Evolutionary conservation across 1,139 yeast genomes (phyloP), one percentile per base, ranked within the genome.

Genomic region (Yamadazyma jaroonii): DNA sequence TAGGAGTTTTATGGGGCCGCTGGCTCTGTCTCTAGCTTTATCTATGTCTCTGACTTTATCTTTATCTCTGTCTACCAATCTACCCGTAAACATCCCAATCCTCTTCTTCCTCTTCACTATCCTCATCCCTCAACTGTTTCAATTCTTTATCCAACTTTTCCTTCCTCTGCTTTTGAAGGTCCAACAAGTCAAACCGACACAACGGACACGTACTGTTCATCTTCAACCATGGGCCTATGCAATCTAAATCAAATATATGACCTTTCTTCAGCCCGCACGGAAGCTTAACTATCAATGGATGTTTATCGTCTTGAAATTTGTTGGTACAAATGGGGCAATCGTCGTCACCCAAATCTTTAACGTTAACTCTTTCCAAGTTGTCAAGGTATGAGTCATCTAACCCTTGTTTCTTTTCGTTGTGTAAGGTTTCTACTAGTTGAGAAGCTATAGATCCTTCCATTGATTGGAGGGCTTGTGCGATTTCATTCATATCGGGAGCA

Each of bases 201-300:
- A 90, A 62, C 0, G 97, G 97, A 55, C 97, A 90, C 0, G 95
- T 88, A 2, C 82, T 70, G 52, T 86, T 84, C 42, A 81, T 67
- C 46, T 79, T 78, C 36, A 90, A 65, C 97, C 97, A 90, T 0
- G 96, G 94, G 0, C 84, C 84, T 29, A 90, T 80, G 57, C 97
- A 90, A 49, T 90, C 97, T 48, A 89, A 66, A 55, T 90, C 97
- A 59, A 86, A 90, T 28, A 72, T 72, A 59, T 90, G 97, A 33
- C 70, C 75, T 35, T 54, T 60, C 27, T 54, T 43, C 8, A 31
- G 15, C 4, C 45, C 72, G 55, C 97, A 92, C 0, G 96, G 96
- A 25, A 90, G 67, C 48, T 74, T 66, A 12, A 88, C 96, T 9
- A 90, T 79, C 39, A 90, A 65, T 2, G 97, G 96, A 50, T 84